These are phyloP conservation scores for Globisporangium okanoganense DNA, from an alignment of 352 stramenopile genomes.

Conservation along the genomic window DNA sequence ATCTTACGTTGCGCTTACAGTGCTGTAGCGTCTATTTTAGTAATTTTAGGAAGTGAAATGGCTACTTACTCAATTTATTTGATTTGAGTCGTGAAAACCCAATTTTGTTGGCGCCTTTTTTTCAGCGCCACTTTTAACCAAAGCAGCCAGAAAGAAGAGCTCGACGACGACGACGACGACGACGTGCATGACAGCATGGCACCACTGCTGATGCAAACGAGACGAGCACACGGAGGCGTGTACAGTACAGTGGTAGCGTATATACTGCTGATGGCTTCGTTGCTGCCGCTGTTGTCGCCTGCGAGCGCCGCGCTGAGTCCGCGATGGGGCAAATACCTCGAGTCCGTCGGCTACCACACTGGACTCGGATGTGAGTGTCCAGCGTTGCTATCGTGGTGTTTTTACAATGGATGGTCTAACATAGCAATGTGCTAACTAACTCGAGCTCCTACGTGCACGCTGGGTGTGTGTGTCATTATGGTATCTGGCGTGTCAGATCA, in stretches of 20 bases:
- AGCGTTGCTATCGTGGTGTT: background rate
- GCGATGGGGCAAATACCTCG: constrained; percentile 25
- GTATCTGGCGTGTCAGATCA: constrained; percentile 31
- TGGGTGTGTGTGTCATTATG: background rate
- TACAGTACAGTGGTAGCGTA: background rate
- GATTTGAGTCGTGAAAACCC: background rate
- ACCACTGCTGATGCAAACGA: background rate
- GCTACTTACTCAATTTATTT: background rate
- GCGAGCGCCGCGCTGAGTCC: background rate
- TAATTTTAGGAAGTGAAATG: background rate
- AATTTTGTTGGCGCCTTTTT: constrained; percentile 6
- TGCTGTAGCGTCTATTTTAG: background rate
- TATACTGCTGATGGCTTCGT: background rate
- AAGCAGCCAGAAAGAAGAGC: background rate
- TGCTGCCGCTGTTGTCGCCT: constrained; percentile 1
- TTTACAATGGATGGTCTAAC: background rate
- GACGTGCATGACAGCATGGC: background rate
- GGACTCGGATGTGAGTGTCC: constrained; percentile 41
- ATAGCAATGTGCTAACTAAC: background rate
- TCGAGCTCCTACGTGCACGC: background rate
- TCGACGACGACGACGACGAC: background rate
- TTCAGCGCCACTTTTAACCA: background rate
- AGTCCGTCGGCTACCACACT: constrained; percentile 40
- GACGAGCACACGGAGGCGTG: background rate
- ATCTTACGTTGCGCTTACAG: constrained; percentile 2